Conservation (phyloP, 495 filamentous ascomycete genomes). For the Xylaria longipes region DNA sequence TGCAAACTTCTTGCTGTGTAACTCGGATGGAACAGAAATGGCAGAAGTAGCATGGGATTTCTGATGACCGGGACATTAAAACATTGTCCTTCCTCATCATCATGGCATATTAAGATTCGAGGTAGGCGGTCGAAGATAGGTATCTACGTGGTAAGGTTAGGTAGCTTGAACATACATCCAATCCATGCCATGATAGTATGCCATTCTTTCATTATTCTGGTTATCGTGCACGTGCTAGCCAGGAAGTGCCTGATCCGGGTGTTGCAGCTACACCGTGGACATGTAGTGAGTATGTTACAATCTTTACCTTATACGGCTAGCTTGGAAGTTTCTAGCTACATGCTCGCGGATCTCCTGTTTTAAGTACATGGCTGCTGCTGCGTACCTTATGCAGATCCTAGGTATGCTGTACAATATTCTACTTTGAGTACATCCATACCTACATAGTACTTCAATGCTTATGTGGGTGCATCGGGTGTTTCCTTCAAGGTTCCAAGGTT, state of each 20-base stretch:
- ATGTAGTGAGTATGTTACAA: background rate
- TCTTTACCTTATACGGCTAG: conserved; percentile 5
- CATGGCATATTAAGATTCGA: background rate
- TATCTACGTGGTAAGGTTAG: background rate
- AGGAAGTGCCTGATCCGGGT: background rate
- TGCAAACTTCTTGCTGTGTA: background rate
- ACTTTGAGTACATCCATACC: background rate
- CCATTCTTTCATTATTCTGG: conserved; percentile 8
- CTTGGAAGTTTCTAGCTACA: background rate
- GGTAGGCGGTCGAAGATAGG: background rate
- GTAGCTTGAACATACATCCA: background rate
- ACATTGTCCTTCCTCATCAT: background rate
- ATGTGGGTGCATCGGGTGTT: background rate
- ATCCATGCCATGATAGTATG: too few species aligned
- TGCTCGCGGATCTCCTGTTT: background rate
- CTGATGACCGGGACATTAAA: background rate
- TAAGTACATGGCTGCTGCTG: background rate
- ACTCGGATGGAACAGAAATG: background rate
- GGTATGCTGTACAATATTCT: background rate
- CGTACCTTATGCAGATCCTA: background rate
- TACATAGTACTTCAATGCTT: background rate
- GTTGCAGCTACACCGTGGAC: background rate
- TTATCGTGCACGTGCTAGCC: conserved; percentile 21
- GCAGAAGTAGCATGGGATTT: background rate
- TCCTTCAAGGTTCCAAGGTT: background rate